Base-by-base conservation (phyloP, 202 grass and related monocot species). In the Brachypodium distachyon region DNA sequence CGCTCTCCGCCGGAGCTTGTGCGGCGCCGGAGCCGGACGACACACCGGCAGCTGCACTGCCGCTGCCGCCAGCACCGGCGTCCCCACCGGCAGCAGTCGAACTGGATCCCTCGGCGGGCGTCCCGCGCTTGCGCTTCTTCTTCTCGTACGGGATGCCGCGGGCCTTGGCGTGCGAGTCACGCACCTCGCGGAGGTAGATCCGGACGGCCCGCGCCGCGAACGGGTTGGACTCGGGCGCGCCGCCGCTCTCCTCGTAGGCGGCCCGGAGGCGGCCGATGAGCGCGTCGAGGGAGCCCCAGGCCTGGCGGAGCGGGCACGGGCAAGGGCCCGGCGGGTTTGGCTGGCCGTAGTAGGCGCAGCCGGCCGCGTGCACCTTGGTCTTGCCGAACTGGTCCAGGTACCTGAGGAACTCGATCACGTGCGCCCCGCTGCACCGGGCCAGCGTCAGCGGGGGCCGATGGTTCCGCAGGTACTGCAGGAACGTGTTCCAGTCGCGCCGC, bases 341-440 rank as follows among this genome's bases (percentile, higher is more conserved):
- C 31, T 95, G 96, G 60, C 96, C 96, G 77, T 82, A 99, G 92
- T 83, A 99, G 44, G 74, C 70, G 81, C 96, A 99, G 21, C 87
- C 87, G 3, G 4, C 11, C 2, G 60, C 55, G 85, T 99, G 96
- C 67, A 99, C 96, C 92, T 99, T 99, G 57, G 96, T 99, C 89
- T 99, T 99, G 31, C 96, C 96, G 77, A 99, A 99, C 91, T 96
- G 96, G 55, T 99, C 92, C n/a, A 95, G 87, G 58, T 99, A 99
- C 36, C 88, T 50, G 9, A 99, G 85, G 74, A 99, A 99, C 85
- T 99, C 96, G 77, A 99, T 99, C 34, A 99, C 96, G 66, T 96
- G 96, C 31, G 96, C 96, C 16, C 96, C 96, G 81, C 96, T 99
- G 84, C 96, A 99, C 49, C 92, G 80, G 37, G 92, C 83, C 57